These are phyloP conservation scores for Curvularia eragrostidis DNA, from an alignment of 2,329 filamentous ascomycete species.

Conservation along the genomic window DNA sequence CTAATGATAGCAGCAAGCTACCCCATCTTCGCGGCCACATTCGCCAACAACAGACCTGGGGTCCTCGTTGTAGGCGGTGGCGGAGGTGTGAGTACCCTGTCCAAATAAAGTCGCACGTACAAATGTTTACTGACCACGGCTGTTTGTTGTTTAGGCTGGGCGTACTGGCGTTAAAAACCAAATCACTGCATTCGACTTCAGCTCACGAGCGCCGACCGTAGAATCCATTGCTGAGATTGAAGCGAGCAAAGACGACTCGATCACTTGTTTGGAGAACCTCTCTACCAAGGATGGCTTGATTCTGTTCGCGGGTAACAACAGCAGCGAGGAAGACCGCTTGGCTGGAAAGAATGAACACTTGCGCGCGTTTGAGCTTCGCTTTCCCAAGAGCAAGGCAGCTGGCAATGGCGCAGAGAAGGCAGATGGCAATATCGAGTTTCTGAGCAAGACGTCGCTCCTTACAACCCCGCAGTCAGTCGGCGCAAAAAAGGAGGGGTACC, in stretches of 20 bases:
- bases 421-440: constrained; percentile 50
- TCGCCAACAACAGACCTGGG: constrained; percentile 76
- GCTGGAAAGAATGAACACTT: constrained; percentile 85
- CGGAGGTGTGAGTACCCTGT: constrained; percentile 68
- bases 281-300: constrained; percentile 62
- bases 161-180: constrained; percentile 77
- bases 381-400: constrained; percentile 55
- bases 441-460: constrained; percentile 62
- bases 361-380: constrained; percentile 72
- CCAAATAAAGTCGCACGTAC: constrained; percentile 7
- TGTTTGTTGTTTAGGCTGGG: constrained; percentile 57
- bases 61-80: constrained; percentile 83
- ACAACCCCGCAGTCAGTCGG: constrained; percentile 46
- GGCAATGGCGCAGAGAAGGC: constrained; percentile 39
- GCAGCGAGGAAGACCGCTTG: constrained; percentile 72
- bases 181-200: constrained; percentile 75
- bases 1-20: constrained; percentile 56
- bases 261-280: constrained; percentile 79
- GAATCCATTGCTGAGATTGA: constrained; percentile 73
- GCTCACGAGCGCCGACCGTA: constrained; percentile 66
- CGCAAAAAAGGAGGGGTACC: constrained; percentile 64
- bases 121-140: constrained; percentile 9
- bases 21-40: constrained; percentile 86
- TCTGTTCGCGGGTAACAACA: constrained; percentile 75
- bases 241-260: constrained; percentile 87